Base-by-base conservation (phyloP, 164 flowering plant genomes). In the Tetrastigma voinierianum region DNA sequence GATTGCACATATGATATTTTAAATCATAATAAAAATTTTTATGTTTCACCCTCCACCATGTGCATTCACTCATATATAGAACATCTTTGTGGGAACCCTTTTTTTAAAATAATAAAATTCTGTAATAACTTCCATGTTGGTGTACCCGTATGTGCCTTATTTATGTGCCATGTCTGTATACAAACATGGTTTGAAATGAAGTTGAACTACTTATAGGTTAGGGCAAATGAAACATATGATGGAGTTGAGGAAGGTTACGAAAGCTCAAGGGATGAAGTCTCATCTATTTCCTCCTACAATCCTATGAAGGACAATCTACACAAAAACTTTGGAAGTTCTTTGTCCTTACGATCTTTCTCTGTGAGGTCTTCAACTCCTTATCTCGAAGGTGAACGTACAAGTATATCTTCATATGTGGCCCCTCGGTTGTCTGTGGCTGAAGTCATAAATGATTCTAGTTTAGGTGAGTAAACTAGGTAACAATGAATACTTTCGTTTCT, bases 211-310 rank as follows among this genome's bases (percentile, higher is more conserved):
- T 43, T 62, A 58, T 79, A 95, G 98, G 85, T 72, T 61, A 86
- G 89, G 84, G 91, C 86, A 21, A 87, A 80, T 80, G 99, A 92
- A 71, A 57, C 72, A 69, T 77, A 76, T 76, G 96, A 90, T 74
- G 96, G 81, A 44, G 78, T 74, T 70, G 99, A 92, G 70, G 97
- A 92, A 64, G 99, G 89, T 53, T 92, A 87, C 81, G 99, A 89
- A 7, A 95, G 99, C 78, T 86, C 91, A 46, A 82, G 86, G 73
- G 99, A 95, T 79, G 97, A 95, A 65, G 72, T 83, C 40, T 85
- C 83, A 71, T 95, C 99, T 77, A 88, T 95, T 66, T 90, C 97
- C 66, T 95, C 98, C 46, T 90, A 77, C 70, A 91, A 90, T 73
- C 83, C 76, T n/a, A 56, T 67, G 52, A 94, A 74, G 73, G 98